Conservation (phyloP, 306 rosid species). For the Benincasa hispida region DNA sequence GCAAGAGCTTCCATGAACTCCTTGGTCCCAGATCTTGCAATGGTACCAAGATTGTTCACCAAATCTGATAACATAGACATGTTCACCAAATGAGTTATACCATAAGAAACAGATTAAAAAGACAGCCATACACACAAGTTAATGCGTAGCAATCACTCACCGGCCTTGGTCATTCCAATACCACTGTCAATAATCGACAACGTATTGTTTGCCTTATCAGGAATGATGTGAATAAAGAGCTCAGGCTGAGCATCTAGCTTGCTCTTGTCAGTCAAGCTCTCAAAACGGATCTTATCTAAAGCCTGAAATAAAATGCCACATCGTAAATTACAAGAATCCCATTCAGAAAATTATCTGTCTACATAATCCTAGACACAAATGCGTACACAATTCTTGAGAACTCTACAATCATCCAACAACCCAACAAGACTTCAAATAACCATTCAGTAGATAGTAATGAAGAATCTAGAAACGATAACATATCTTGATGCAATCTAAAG, state of each 20-base stretch:
- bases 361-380: background rate
- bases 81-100: background rate
- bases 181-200: background rate
- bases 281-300: background rate
- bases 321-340: background rate
- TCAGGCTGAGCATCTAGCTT: background rate
- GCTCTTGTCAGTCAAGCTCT: background rate
- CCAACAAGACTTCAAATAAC: background rate
- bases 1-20: background rate
- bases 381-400: background rate
- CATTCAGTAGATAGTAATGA: background rate
- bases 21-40: constrained; percentile 2
- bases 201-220: background rate
- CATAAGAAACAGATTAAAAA: background rate
- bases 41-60: background rate
- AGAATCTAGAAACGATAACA: background rate
- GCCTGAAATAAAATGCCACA: background rate
- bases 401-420: background rate
- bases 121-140: background rate
- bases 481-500: background rate
- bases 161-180: constrained; percentile 3
- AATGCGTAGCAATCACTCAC: background rate
- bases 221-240: background rate
- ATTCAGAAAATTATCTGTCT: background rate
- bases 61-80: background rate